Evolutionary conservation across 1,284 basidiomycete genomes (phyloP).

Genomic region (Takashimella tepidaria): DNA sequence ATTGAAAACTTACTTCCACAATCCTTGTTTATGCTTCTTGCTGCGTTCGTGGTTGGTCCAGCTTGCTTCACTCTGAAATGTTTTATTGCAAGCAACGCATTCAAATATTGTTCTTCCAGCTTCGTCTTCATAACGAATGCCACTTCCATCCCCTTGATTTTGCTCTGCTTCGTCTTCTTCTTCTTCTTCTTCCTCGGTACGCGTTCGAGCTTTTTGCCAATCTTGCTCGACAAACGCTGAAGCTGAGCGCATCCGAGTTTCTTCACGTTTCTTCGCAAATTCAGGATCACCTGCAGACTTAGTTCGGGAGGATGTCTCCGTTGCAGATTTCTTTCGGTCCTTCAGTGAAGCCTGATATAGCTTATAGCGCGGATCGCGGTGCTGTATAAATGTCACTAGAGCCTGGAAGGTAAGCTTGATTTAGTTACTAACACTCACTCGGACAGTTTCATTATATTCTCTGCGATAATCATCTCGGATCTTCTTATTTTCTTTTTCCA

Average conservation of each 20-base stretch:
- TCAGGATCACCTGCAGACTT: slow-evolving; percentile 22
- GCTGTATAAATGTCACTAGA: slow-evolving; percentile 79
- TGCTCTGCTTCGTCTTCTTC: slow-evolving; percentile 31
- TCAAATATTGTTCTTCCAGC: slow-evolving; percentile 58
- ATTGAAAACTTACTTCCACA: slow-evolving; percentile 55
- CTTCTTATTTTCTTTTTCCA: slow-evolving; percentile 97
- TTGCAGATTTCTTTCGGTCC: slow-evolving; percentile 14
- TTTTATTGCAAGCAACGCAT: slow-evolving; percentile 92
- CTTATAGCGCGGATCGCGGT: slow-evolving; percentile 90
- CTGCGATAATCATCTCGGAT: slow-evolving; percentile 75
- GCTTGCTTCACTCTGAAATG: slow-evolving; percentile 84
- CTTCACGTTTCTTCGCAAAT: slow-evolving; percentile 19
- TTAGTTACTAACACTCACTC: slow-evolving; percentile 53
- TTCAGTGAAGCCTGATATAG: slow-evolving; percentile 55
- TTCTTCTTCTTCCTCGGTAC: slow-evolving; percentile 59
- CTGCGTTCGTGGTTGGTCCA: slow-evolving; percentile 97
- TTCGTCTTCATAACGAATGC: slow-evolving; percentile 30
- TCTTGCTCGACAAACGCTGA: slow-evolving; percentile 55
- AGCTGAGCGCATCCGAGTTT: slow-evolving; percentile 25
- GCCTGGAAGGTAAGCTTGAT: slow-evolving; percentile 52
- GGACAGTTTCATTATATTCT: slow-evolving; percentile 90
- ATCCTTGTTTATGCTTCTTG: slow-evolving; percentile 87
- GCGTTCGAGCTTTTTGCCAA: slow-evolving; percentile 69
- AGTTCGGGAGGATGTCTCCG: neutral
- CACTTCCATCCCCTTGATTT: slow-evolving; percentile 30